These are phyloP conservation scores for Stenogyne calaminthoides DNA, from an alignment of 305 asterid genomes.

Conservation along the genomic window DNA sequence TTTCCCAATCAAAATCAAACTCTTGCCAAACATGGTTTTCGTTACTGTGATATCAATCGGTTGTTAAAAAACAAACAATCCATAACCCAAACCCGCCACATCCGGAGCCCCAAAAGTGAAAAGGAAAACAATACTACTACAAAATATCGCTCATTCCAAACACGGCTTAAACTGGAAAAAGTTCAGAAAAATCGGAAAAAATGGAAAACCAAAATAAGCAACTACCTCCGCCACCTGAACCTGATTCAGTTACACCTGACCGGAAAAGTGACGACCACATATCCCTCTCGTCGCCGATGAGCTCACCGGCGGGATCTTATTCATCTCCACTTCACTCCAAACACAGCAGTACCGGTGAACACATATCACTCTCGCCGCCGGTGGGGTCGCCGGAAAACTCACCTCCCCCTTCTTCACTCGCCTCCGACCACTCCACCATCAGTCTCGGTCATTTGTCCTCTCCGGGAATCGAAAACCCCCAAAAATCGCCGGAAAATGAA, in stretches of 20 bases:
- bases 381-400: conserved; percentile 33
- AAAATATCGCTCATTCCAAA: conserved; percentile 7
- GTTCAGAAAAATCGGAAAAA: neutral
- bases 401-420: conserved; percentile 43
- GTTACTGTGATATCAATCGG: neutral
- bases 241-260: conserved; percentile 14
- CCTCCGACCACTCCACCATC: conserved; percentile 46
- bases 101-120: conserved; percentile 5
- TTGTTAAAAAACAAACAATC: neutral
- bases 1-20: too few relatives aligned
- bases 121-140: neutral
- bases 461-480: conserved; percentile 38
- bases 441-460: conserved; percentile 42
- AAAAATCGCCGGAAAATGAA: conserved; percentile 37
- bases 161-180: conserved; percentile 13
- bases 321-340: conserved; percentile 39
- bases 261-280: conserved; percentile 36
- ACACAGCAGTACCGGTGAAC: conserved; percentile 34
- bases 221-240: conserved; percentile 25
- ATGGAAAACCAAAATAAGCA: conserved; percentile 35
- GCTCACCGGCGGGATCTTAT: conserved; percentile 31
- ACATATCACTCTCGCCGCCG: conserved; percentile 43
- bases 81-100: neutral
- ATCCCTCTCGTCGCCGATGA: conserved; percentile 39
- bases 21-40: neutral